These are phyloP conservation scores for Coemansia sp. DNA, from an alignment of 192 early-diverging fungal genomes.

Conservation along the genomic window DNA sequence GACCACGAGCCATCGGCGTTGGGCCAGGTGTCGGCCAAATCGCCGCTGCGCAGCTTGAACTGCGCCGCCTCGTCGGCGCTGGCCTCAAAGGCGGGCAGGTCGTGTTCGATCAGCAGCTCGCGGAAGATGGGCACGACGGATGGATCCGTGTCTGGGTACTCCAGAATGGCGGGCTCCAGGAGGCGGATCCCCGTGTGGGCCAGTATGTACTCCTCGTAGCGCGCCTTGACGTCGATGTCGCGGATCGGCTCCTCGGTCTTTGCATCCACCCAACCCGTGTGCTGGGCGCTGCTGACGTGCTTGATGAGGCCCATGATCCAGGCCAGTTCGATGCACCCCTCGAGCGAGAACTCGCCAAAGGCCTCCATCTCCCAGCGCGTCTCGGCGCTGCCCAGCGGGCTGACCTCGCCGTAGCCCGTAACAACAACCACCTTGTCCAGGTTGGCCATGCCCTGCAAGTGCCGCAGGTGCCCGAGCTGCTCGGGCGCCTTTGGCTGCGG, in stretches of 20 bases:
- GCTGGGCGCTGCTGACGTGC: conserved; percentile 60
- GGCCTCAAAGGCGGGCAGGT: conserved; percentile 84
- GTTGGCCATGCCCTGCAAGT: conserved; percentile 74
- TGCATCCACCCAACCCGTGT: conserved; percentile 83
- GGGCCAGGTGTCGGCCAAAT: conserved; percentile 62
- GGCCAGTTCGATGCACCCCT: conserved; percentile 89
- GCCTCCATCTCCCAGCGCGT: conserved; percentile 99
- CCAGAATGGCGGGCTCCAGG: conserved; percentile 54
- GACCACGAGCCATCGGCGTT: conserved; percentile 61
- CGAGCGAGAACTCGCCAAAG: conserved; percentile 59
- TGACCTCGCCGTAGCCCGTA: conserved; percentile 91
- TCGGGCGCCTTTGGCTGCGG: conserved; percentile 63
- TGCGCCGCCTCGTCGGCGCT: conserved; percentile 81
- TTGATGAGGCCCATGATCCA: conserved; percentile 97
- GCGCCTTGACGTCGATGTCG: conserved; percentile 83
- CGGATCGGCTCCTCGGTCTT: conserved; percentile 73
- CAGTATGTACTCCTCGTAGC: conserved; percentile 87
- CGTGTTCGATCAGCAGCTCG: conserved; percentile 83
- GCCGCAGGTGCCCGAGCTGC: conserved; percentile 60
- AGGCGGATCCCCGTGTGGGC: conserved; percentile 78
- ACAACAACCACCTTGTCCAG: conserved; percentile 90
- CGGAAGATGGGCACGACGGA: conserved; percentile 81
- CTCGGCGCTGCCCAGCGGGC: conserved; percentile 85
- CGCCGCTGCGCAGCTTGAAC: conserved; percentile 83
- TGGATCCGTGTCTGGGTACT: conserved; percentile 76